Percentiles rank a stretch among this genome's conserved stretches.
Conservation (phyloP, 2,329 filamentous ascomycete species). For the Metarhizium brunneum region DNA sequence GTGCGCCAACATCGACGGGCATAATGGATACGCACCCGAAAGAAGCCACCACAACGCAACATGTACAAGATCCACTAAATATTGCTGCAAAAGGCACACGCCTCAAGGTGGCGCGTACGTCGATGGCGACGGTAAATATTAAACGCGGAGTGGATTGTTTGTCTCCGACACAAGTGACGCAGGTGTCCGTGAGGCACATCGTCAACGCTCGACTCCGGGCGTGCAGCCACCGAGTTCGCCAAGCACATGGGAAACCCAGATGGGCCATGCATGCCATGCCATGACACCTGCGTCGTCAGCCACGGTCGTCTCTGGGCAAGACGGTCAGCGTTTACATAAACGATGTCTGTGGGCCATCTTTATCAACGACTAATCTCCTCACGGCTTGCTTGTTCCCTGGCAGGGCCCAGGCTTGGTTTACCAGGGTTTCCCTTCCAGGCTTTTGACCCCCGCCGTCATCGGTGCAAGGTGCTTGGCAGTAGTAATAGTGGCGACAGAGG, state of each 20-base stretch:
- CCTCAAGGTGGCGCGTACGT: constrained; percentile 3
- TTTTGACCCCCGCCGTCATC: constrained; percentile 2
- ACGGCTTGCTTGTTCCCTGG: not conserved
- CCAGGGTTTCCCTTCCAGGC: constrained; percentile 1
- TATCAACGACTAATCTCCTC: too few species aligned
- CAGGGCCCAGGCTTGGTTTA: constrained; percentile 3
- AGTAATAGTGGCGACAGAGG: not conserved
- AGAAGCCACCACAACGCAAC: constrained; percentile 1
- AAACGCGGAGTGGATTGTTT: not conserved
- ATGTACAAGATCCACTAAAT: not conserved
- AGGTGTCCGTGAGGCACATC: not conserved
- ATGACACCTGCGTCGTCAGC: not conserved
- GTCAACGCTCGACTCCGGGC: not conserved
- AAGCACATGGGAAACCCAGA: not conserved
- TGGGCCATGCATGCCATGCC: not conserved
- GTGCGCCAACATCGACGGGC: not conserved
- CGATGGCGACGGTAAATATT: not conserved
- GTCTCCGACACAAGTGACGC: not conserved
- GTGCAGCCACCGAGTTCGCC: not conserved
- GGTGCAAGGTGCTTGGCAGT: constrained; percentile 9
- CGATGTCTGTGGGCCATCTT: too few species aligned
- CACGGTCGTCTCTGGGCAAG: not conserved
- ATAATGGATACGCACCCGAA: not conserved
- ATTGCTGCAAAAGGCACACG: not conserved
- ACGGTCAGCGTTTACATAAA: too few species aligned